Conservation (phyloP, 345 rosid genomes). For the Lumnitzera racemosa region DNA sequence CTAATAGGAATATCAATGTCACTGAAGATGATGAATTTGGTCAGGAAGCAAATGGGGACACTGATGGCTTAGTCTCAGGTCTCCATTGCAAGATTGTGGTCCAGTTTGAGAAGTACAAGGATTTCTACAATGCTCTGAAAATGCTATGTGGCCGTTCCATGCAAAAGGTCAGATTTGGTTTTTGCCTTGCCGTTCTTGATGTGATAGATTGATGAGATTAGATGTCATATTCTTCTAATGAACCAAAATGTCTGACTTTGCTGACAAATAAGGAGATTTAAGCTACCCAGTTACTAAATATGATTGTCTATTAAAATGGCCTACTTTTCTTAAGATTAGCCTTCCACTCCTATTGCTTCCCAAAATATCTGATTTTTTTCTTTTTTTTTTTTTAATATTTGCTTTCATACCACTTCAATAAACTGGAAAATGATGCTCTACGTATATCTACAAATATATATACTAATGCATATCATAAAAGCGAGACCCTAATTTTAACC, state of each 20-base stretch:
- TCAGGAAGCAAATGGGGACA: conserved; percentile 42
- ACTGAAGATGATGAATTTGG: conserved; percentile 69
- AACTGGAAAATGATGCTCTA: no score
- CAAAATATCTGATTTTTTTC: no score
- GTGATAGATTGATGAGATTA: no score
- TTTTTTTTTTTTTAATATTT: no score
- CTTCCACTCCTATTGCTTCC: no score
- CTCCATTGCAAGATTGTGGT: conserved; percentile 87
- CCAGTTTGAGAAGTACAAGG: conserved; percentile 71
- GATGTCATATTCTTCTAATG: neutral
- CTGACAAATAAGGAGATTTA: no score
- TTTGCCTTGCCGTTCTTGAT: neutral
- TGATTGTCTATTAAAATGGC: neutral
- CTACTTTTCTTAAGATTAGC: no score
- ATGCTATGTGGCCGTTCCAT: conserved; percentile 75
- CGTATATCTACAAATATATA: no score
- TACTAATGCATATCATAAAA: no score
- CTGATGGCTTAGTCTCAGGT: conserved; percentile 53
- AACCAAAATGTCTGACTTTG: neutral
- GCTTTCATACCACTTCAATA: no score
- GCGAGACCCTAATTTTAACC: no score
- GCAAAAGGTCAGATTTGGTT: conserved; percentile 51
- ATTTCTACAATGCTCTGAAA: conserved; percentile 65
- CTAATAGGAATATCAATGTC: conserved; percentile 73
- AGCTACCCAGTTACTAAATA: no score